Base-by-base conservation (phyloP, 1,284 basidiomycete species). In the Kalmanozyma brasiliensis region DNA sequence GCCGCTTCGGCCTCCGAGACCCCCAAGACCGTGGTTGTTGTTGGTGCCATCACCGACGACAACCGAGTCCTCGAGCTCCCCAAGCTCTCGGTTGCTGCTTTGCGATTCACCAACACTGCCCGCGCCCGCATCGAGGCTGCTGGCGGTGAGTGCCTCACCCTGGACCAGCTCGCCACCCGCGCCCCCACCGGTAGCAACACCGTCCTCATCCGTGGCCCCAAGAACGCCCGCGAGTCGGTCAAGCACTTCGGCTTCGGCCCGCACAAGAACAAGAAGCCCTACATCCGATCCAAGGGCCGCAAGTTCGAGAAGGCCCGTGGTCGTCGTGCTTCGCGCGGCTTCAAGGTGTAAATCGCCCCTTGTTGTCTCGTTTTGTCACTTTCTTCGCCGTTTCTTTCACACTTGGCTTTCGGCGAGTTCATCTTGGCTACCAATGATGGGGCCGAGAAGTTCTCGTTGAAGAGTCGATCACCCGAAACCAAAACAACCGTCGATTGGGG, bases 181-280 rank as follows among this genome's bases (percentile, higher is more conserved):
- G 89, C 93, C 62, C 95, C 95, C 35, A 97, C 92, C 53, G 95
- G 96, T 73, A 87, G 91, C 74, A 97, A 97, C 89, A 98, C 94
- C 49, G 87, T 99, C 71, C 86, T 98, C 75, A 85, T 96, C 78
- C 87, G 94, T 70, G 96, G 95, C 76, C 90, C 91, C 86, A 91
- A 91, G 88, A 96, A 90, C 84, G 87, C 91, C 61, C 89, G 96
- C 73, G 94, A 98, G 85, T 91, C 94, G 45, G 89, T 92, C 85
- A 93, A 91, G 85, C 95, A 98, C 89, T 98, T 97, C 84, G 95
- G 85, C 82, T 49, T 67, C 41, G 77, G 73, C 34, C 74, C 63
- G 36, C 74, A 71, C 73, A 78, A 81, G 80, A 69, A 94, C 90
- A 93, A 93, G 88, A 93, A 93, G 86, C 93, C 94, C 46, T 90